Percentiles rank a stretch among this genome's conserved stretches.
phyloP scores from a whole-genome alignment of 441 rosid genomes.

The Gossypium trilobum region DNA sequence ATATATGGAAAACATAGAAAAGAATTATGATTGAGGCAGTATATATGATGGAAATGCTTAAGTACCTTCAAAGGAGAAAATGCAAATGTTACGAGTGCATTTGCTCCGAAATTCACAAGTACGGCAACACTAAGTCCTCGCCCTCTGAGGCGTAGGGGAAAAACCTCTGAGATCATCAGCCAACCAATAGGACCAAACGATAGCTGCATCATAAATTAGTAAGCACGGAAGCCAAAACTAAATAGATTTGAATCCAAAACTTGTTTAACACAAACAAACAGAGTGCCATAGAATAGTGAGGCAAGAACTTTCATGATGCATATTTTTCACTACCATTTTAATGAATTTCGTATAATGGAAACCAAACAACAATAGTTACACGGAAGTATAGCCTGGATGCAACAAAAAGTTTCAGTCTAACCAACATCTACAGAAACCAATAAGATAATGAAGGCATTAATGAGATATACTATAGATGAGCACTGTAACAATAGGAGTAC shows the following conservation, averaged over 20 bases:
- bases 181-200: constrained; percentile 99
- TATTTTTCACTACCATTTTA: neutral
- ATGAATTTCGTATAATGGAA: neutral
- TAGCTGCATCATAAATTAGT: constrained; percentile 46
- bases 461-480: neutral
- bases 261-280: neutral
- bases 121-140: constrained; percentile 84
- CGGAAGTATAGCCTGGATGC: neutral
- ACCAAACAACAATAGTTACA: neutral
- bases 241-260: neutral
- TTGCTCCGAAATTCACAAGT: constrained; percentile 88
- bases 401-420: constrained; percentile 2
- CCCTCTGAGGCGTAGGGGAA: constrained; percentile 76
- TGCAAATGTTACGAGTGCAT: constrained; percentile 85
- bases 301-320: neutral
- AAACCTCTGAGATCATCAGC: constrained; percentile 94
- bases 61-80: constrained; percentile 83
- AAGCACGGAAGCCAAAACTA: neutral
- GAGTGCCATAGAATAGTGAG: neutral
- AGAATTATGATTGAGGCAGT: neutral
- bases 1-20: neutral
- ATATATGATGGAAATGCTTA: neutral
- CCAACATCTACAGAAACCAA: neutral
- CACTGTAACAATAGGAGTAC: neutral
- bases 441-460: neutral